A percentile compares a stretch with the other conserved stretches of the same genome.
Conservation (phyloP, 306 rosid genomes). For the Citrullus mucosospermus region DNA sequence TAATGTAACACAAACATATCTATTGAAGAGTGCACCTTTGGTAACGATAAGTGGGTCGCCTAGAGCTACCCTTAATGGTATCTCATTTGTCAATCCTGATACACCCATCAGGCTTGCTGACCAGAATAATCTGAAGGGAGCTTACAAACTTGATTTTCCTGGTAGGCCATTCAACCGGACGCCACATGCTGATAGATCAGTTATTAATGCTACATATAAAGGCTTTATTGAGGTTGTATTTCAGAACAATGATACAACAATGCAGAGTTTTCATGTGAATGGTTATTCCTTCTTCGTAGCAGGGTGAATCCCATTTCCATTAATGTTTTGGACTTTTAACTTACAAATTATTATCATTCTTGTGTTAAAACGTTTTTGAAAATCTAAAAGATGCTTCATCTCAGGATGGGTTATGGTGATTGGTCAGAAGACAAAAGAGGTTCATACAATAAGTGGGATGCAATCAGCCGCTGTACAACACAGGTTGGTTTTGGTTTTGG, state of each 20-base stretch:
- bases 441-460: constrained; percentile 77
- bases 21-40: constrained; percentile 40
- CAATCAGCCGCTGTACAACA: constrained; percentile 54
- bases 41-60: constrained; percentile 30
- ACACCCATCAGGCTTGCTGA: constrained; percentile 84
- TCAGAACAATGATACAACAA: constrained; percentile 63
- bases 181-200: constrained; percentile 49
- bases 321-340: neutral
- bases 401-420: constrained; percentile 61
- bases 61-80: constrained; percentile 63
- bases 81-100: constrained; percentile 60
- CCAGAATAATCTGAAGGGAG: constrained; percentile 41
- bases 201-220: constrained; percentile 68
- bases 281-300: constrained; percentile 73
- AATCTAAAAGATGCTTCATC: constrained; percentile 5
- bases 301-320: constrained; percentile 36
- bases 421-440: constrained; percentile 63
- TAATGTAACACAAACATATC: constrained; percentile 57
- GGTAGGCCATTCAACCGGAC: constrained; percentile 39
- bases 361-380: neutral
- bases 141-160: constrained; percentile 79
- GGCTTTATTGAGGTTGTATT: constrained; percentile 79
- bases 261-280: constrained; percentile 67
- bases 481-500: constrained; percentile 48
- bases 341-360: neutral